Evolutionary conservation across 495 filamentous ascomycete genomes (phyloP).

Genomic region (Mycothermus thermophilus): DNA sequence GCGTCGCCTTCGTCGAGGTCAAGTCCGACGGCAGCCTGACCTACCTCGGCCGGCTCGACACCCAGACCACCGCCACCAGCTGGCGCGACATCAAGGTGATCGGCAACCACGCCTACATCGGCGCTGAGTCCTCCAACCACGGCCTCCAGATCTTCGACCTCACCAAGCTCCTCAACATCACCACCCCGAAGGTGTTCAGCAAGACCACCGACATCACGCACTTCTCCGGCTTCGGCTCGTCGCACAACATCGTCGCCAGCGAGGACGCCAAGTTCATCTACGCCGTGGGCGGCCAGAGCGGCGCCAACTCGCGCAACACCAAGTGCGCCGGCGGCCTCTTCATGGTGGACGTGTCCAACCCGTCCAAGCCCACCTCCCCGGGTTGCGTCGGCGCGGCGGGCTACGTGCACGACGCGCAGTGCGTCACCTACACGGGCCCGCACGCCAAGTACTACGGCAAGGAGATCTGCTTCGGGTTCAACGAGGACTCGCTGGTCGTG

Average conservation of each 20-base stretch:
- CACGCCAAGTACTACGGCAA: slow-evolving; percentile 35
- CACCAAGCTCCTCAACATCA: slow-evolving; percentile 19
- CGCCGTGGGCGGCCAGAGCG: slow-evolving; percentile 34
- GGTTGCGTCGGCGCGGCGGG: slow-evolving; percentile 42
- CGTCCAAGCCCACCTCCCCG: slow-evolving; percentile 34
- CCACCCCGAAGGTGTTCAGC: slow-evolving; percentile 10
- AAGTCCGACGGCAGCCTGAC: slow-evolving; percentile 24
- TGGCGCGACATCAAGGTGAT: slow-evolving; percentile 36
- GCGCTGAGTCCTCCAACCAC: slow-evolving; percentile 31
- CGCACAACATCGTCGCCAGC: slow-evolving; percentile 34
- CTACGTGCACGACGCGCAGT: slow-evolving; percentile 50
- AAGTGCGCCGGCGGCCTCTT: slow-evolving; percentile 38
- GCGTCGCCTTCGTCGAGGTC: slow-evolving; percentile 37
- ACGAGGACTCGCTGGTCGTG: slow-evolving; percentile 36
- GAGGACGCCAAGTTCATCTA: slow-evolving; percentile 30
- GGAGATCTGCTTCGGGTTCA: slow-evolving; percentile 51
- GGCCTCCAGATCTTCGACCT: slow-evolving; percentile 38
- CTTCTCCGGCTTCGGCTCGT: slow-evolving; percentile 14
- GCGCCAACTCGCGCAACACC: slow-evolving; percentile 31
- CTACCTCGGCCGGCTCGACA: slow-evolving; percentile 37
- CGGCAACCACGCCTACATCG: slow-evolving; percentile 32
- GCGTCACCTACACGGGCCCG: slow-evolving; percentile 44
- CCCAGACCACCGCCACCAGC: slow-evolving; percentile 15
- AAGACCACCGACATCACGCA: slow-evolving; percentile 11
- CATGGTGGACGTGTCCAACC: slow-evolving; percentile 39